Base-by-base conservation (phyloP, 2,329 filamentous ascomycete genomes). In the Fusarium decemcellulare region DNA sequence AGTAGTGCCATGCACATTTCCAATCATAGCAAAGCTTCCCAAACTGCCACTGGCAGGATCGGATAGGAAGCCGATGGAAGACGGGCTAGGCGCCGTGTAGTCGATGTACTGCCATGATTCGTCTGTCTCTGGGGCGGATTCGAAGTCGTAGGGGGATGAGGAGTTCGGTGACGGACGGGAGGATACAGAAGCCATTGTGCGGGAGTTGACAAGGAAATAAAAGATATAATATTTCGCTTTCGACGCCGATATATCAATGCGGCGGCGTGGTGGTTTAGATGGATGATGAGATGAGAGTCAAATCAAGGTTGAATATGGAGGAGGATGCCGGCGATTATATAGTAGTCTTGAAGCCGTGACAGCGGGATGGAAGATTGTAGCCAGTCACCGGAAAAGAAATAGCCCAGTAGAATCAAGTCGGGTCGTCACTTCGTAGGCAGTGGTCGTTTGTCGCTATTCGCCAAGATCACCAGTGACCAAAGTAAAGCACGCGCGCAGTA, bases 21-120 rank as follows among this genome's bases (percentile, higher is more conserved):
- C 80, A 48, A 88, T 76, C 44, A 88, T 76, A 12, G 80, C 81
- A 76, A 83, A 88, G 23, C 86, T 86, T 39, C 81, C 82, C 69
- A 88, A 75, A 63, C 86, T 88, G 14, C 82, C 81, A 69, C 82
- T 86, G 11, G 82, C 82, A 6, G 87, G 86, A 65, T 86, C 87
- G 29, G 83, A 81, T 16, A 85, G 76, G 63, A 87, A 84, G 16
- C 80, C 82, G 10, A 82, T 77, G 1, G 83, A 83, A 0, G 77
- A 80, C 0, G 81, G 71, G 5, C 73, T 76, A 59, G 75, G 70
- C 50, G 75, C 76, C 34, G 78, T 73, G 59, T 79, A 78, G 61
- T 82, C 79, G 62, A 84, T 74, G 46, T 81, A 81, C 53, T 84
- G 80, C 83, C 84, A 85, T 56, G 82, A 81, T 59, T 85, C 83